Base-by-base conservation (phyloP, 2,329 filamentous ascomycete genomes). In the Colletotrichum brevisporum region DNA sequence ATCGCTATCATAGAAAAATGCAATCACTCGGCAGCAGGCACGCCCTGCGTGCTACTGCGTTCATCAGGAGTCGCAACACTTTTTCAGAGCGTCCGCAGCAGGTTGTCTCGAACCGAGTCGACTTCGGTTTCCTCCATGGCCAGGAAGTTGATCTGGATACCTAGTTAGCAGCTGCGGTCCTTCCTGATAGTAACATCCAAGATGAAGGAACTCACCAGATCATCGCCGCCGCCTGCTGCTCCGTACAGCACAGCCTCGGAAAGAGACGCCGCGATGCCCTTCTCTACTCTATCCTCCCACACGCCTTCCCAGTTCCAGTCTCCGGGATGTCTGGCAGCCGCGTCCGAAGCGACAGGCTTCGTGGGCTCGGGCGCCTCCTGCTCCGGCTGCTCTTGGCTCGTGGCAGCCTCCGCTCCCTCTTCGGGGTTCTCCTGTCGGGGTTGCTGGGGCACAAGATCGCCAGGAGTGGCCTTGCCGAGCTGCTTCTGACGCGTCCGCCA, bases 291-390 rank as follows among this genome's bases (percentile, higher is more conserved):
- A 72, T 95, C 92, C 77, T 97, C 93, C 95, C 95, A 99, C 0
- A 98, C 95, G 0, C 95, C 95, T 75, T 97, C 94, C 95, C 95
- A 98, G 77, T 97, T 97, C 95, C 95, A 98, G 75, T 97, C 92
- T 6, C 92, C 93, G 0, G 94, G 94, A 57, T 87, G 85, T 69
- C 90, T 82, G 43, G 80, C 51, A 9, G 57, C 57, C 12, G 58
- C 54, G 5, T 50, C 9, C 68, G 73, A n/a, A 31, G 48, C 36
- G n/a, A 31, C 21, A 18, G 41, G 36, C 31, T 60, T 68, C 26
- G 48, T 26, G 3, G 67, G 55, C 8, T 69, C 57, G 6, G 63
- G 27, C 3, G 63, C 43, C n/a, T 61, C 72, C 77, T 67, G 78
- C 59, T 75, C 50, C 65, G 26, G 63, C 60, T 67, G 59, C 56